Conservation (phyloP, 139 green algal species). For the Tetraselmis chui region DNA sequence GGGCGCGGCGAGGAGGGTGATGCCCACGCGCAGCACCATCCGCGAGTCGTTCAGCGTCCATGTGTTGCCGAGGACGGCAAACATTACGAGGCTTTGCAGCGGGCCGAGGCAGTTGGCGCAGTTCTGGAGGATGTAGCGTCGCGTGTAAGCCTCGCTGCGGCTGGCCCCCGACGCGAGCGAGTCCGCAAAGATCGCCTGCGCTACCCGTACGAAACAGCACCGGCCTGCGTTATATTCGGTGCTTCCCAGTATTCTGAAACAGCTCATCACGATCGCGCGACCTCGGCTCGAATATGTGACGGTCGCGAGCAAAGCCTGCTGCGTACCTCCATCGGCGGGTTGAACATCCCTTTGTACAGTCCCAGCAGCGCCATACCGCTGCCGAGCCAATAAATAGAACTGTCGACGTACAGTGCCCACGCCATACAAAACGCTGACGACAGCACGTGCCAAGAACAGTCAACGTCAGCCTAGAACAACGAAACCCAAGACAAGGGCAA, state of each 20-base stretch:
- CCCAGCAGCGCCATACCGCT: slow-evolving; percentile 1
- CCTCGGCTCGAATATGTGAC: too few species aligned
- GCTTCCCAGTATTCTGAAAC: too few species aligned
- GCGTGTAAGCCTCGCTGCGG: background rate
- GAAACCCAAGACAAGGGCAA: too few species aligned
- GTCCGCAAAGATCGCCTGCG: slow-evolving; percentile 30
- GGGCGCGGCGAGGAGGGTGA: slow-evolving; percentile 24
- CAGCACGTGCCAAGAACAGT: too few species aligned
- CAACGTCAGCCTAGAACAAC: too few species aligned
- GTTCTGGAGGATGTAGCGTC: slow-evolving; percentile 1
- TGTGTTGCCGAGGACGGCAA: slow-evolving; percentile 29
- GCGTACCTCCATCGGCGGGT: slow-evolving; percentile 5
- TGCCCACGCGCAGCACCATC: slow-evolving; percentile 26
- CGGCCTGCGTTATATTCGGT: too few species aligned
- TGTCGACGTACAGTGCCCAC: background rate
- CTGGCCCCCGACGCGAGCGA: slow-evolving; percentile 13
- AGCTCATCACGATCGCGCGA: too few species aligned
- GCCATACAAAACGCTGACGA: background rate
- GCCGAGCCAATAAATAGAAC: background rate
- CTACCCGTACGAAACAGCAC: background rate
- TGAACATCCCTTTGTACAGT: slow-evolving; percentile 4
- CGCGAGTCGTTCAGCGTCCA: slow-evolving; percentile 33
- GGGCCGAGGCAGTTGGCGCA: slow-evolving; percentile 19
- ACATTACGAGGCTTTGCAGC: slow-evolving; percentile 26
- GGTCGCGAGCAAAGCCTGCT: too few species aligned